Percentiles rank a stretch among this genome's conserved stretches.
phyloP scores from a whole-genome alignment of 345 rosid genomes.

The Eucalyptus decipiens region DNA sequence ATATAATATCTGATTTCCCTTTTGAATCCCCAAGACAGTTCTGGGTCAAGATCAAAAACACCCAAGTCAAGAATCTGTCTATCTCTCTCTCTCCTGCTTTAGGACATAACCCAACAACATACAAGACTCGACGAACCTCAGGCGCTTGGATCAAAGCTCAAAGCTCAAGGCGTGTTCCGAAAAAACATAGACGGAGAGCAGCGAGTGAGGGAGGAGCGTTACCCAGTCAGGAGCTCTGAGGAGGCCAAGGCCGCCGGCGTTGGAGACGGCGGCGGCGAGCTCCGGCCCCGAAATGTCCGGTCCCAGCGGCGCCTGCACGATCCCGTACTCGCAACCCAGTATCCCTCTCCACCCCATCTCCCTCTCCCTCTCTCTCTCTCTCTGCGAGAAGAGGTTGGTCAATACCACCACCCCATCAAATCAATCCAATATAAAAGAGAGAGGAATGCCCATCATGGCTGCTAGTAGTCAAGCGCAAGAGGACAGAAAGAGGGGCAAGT shows the following conservation, averaged over 20 bases:
- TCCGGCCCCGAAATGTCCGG: conserved; percentile 88
- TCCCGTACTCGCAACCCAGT: conserved; percentile 72
- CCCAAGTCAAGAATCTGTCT: not conserved
- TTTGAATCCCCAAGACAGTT: not conserved
- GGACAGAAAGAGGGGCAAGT: not conserved
- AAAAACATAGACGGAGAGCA: not conserved
- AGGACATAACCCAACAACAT: not conserved
- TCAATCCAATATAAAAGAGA: not conserved
- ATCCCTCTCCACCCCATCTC: conserved; percentile 74
- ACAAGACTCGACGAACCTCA: not conserved
- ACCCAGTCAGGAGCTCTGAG: conserved; percentile 93
- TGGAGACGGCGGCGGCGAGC: conserved; percentile 89
- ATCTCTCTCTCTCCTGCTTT: not conserved
- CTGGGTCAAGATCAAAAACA: not conserved
- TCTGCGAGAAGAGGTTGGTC: not conserved
- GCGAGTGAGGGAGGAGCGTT: not conserved
- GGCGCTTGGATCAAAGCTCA: not conserved
- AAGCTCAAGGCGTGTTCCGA: not conserved
- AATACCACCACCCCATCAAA: not conserved
- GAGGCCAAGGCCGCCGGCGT: conserved; percentile 76
- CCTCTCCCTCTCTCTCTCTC: not conserved
- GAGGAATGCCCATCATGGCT: not conserved
- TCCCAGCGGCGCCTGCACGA: conserved; percentile 79
- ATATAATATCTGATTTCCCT: not conserved
- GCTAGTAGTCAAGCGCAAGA: not conserved